Conservation (phyloP, 805 yeast genomes). For the Ogataea populi-albae region DNA sequence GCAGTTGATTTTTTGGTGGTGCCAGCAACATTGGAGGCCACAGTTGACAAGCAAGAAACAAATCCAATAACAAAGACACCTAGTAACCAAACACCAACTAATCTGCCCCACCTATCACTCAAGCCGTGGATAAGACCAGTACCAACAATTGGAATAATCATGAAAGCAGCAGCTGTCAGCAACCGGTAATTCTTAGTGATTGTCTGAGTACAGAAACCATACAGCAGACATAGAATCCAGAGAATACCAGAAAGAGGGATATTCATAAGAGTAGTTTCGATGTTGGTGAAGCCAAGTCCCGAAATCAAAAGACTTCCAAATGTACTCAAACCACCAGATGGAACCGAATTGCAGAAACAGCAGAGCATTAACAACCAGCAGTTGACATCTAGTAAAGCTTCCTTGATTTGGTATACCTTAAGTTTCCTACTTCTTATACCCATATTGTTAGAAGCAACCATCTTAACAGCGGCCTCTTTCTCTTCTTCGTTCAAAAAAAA, state of each 20-base stretch:
- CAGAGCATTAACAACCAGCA: conserved; percentile 28
- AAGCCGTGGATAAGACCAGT: conserved; percentile 16
- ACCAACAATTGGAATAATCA: conserved; percentile 16
- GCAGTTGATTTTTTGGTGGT: conserved; percentile 53
- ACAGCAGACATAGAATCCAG: conserved; percentile 12
- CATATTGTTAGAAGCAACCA: conserved; percentile 38
- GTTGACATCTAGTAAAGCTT: conserved; percentile 39
- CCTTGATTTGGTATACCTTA: conserved; percentile 40
- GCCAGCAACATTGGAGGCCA: conserved; percentile 52
- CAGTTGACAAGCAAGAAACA: conserved; percentile 15
- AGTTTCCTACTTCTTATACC: conserved; percentile 41
- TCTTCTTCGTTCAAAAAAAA: conserved; percentile 42
- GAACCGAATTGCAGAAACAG: conserved; percentile 41
- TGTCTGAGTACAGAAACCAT: conserved; percentile 12
- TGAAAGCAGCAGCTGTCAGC: conserved; percentile 14
- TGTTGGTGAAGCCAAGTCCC: conserved; percentile 30
- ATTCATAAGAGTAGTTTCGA: conserved; percentile 30
- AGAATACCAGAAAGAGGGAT: conserved; percentile 35
- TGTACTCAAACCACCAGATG: conserved; percentile 53
- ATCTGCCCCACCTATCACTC: conserved; percentile 19
- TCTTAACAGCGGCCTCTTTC: conserved; percentile 21
- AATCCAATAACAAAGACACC: conserved; percentile 16
- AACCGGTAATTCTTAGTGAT: conserved; percentile 13
- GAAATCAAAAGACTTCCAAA: conserved; percentile 43
- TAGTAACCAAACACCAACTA: conserved; percentile 16